Evolutionary conservation across 164 flowering plant species (phyloP).

Genomic region (Vitis rotundifolia): DNA sequence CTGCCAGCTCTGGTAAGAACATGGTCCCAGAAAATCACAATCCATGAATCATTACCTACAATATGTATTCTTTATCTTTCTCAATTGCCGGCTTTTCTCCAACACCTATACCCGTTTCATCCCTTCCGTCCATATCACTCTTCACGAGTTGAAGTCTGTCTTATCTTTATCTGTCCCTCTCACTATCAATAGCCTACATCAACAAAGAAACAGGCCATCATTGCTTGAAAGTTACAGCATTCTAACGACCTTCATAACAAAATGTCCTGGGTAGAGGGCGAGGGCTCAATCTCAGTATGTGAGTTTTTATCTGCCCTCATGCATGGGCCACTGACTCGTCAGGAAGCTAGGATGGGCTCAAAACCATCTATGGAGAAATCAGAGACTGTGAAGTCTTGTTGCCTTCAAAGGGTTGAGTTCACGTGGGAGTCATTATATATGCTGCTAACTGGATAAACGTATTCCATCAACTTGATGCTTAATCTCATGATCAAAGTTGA

Average conservation of each 20-base stretch:
- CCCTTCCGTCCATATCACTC: neutral
- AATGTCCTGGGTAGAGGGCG: neutral
- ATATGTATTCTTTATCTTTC: neutral
- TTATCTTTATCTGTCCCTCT: conserved; percentile 2
- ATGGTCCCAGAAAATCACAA: neutral
- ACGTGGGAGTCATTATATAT: too few species aligned
- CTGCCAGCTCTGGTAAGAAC: too few species aligned
- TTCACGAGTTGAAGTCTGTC: neutral
- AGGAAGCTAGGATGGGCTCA: too few species aligned
- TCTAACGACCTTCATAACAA: neutral
- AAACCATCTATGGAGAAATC: too few species aligned
- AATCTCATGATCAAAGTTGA: too few species aligned
- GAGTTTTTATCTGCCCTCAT: too few species aligned
- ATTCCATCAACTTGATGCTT: too few species aligned
- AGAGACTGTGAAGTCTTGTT: too few species aligned
- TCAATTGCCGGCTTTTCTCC: conserved; percentile 6
- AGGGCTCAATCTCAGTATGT: too few species aligned
- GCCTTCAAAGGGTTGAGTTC: too few species aligned
- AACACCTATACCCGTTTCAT: neutral
- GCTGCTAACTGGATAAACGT: too few species aligned
- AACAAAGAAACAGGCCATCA: neutral
- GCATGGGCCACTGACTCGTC: too few species aligned
- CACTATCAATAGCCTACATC: neutral
- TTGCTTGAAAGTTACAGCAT: conserved; percentile 9
- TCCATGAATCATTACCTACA: neutral